Evolutionary conservation across 2,329 filamentous ascomycete species (phyloP).

Genomic region (Trichoderma sp.): DNA sequence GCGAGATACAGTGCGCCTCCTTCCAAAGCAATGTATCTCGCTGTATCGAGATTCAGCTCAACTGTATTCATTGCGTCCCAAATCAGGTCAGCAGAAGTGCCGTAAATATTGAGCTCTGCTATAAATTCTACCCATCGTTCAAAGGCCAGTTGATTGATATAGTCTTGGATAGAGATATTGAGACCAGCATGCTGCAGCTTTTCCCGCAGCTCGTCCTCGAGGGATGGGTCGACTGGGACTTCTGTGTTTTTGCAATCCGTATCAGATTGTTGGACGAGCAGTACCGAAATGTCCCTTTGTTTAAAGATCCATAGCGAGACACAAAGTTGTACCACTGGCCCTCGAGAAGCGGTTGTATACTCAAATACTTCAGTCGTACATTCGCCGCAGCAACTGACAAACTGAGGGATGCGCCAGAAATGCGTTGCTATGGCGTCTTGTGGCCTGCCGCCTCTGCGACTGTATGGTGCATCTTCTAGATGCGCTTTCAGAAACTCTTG

Average conservation of each 20-base stretch:
- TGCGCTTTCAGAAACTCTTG: neutral
- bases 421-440: neutral
- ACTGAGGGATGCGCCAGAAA: neutral
- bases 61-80: fast-evolving
- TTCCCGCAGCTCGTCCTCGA: neutral
- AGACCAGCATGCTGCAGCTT: neutral
- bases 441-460: neutral
- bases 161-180: neutral
- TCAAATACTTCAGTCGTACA: neutral
- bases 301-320: neutral
- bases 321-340: neutral
- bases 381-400: neutral
- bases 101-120: no score
- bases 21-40: neutral
- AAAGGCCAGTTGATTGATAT: neutral
- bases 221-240: neutral
- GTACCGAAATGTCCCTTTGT: neutral
- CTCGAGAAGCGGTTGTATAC: neutral
- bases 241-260: neutral
- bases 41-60: neutral
- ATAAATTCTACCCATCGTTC: neutral
- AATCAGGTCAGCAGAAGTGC: no score
- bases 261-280: neutral
- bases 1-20: neutral
- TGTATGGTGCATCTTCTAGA: neutral